A percentile compares a stretch with the other conserved stretches of the same genome.
Evolutionary conservation across 768 basidiomycete genomes (phyloP).

Genomic region (Boletus patriciae): DNA sequence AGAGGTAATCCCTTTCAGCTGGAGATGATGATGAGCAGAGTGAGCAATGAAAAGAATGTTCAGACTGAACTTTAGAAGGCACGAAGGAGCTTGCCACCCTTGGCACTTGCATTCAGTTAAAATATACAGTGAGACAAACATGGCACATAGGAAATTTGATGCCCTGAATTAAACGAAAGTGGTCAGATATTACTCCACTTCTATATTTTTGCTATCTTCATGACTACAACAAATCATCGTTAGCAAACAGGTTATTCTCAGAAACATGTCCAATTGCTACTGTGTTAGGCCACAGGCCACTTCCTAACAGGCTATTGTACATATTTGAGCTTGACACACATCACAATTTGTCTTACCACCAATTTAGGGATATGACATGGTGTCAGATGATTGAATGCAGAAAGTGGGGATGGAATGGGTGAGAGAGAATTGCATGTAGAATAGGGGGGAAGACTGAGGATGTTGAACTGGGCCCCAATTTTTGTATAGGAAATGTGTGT

Average conservation of each 20-base stretch:
- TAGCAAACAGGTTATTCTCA: not conserved
- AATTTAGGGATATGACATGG: constrained; percentile 81
- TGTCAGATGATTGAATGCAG: constrained; percentile 78
- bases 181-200: constrained; percentile 76
- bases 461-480: constrained; percentile 84
- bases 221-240: constrained; percentile 48
- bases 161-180: constrained; percentile 74
- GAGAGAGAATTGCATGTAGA: constrained; percentile 67
- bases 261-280: constrained; percentile 35
- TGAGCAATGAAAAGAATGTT: not conserved
- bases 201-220: constrained; percentile 74
- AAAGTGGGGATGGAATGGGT: constrained; percentile 79
- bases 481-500: constrained; percentile 89
- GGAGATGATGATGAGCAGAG: not conserved
- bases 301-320: constrained; percentile 85
- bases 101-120: constrained; percentile 57
- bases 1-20: constrained; percentile 64
- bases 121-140: constrained; percentile 61
- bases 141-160: constrained; percentile 80
- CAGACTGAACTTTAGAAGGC: constrained; percentile 27
- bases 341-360: constrained; percentile 92
- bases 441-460: constrained; percentile 45
- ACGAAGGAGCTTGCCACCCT: constrained; percentile 63
- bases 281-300: constrained; percentile 52
- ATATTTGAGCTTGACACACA: constrained; percentile 87